Conservation (phyloP, 495 filamentous ascomycete species). For the Tuber umbilicatum region DNA sequence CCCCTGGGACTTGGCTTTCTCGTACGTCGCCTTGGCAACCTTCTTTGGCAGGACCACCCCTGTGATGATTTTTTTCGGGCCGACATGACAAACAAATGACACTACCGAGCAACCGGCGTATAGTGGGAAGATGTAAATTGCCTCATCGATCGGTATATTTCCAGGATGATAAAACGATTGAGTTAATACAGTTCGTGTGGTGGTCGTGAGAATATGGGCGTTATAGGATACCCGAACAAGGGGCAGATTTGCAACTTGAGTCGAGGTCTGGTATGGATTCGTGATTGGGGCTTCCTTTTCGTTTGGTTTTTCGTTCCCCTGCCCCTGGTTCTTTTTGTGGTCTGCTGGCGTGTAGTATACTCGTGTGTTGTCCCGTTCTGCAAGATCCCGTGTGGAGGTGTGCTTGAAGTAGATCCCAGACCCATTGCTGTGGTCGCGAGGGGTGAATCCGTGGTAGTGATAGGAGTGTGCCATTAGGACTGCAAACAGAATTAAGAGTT, state of each 20-base stretch:
- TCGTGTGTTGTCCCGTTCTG: not conserved
- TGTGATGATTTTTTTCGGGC: slow-evolving; percentile 45
- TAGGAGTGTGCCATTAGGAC: not conserved
- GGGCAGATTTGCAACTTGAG: slow-evolving; percentile 42
- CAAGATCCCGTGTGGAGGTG: not conserved
- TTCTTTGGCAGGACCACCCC: slow-evolving; percentile 57
- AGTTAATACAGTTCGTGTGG: too few species aligned
- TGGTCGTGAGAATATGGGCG: too few species aligned
- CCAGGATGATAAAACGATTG: too few species aligned
- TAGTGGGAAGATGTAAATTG: slow-evolving; percentile 58
- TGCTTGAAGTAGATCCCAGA: not conserved
- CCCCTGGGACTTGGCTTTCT: slow-evolving; percentile 51
- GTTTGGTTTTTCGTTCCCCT: not conserved
- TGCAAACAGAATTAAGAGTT: not conserved
- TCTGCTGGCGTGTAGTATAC: not conserved
- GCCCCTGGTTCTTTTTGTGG: not conserved
- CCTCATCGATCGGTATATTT: slow-evolving; percentile 45
- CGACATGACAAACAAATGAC: too few species aligned
- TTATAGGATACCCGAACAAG: too few species aligned
- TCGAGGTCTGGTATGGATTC: not conserved
- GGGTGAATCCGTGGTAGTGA: not conserved
- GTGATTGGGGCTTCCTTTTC: too few species aligned
- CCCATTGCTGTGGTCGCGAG: not conserved
- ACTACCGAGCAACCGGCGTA: too few species aligned
- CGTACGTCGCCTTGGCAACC: slow-evolving; percentile 51